Conservation (phyloP, 2,329 filamentous ascomycete species). For the Claviceps pusilla region DNA sequence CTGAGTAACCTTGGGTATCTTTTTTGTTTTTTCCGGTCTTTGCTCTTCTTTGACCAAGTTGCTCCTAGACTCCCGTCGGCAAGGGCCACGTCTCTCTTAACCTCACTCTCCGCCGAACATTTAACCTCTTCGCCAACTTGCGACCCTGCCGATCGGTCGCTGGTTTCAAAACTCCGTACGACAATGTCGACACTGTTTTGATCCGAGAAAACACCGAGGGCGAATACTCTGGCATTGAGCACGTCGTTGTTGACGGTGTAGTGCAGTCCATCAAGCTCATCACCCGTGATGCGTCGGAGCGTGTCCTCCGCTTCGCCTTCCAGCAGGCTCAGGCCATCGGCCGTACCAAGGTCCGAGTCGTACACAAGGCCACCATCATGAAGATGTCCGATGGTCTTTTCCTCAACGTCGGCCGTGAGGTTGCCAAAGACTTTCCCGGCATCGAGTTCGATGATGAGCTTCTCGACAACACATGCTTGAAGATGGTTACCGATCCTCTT, state of each 20-base stretch:
- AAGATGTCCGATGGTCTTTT: conserved; percentile 99
- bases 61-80: conserved; percentile 67
- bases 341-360: conserved; percentile 90
- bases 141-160: conserved; percentile 93
- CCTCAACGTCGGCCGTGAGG: conserved; percentile 68
- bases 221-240: conserved; percentile 98
- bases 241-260: conserved; percentile 92
- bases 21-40: not conserved
- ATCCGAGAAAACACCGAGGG: conserved; percentile 99
- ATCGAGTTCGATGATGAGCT: conserved; percentile 97
- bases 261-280: conserved; percentile 99
- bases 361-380: conserved; percentile 99
- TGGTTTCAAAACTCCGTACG: conserved; percentile 97
- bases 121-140: conserved; percentile 99
- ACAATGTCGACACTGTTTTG: conserved; percentile 88
- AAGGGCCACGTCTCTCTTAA: conserved; percentile 99
- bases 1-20: not conserved
- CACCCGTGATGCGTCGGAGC: conserved; percentile 84
- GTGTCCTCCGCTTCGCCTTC: conserved; percentile 93
- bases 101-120: conserved; percentile 93
- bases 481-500: conserved; percentile 90
- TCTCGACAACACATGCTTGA: conserved; percentile 97
- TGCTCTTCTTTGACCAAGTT: not conserved
- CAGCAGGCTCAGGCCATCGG: conserved; percentile 90
- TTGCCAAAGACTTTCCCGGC: conserved; percentile 87